Percentiles rank a stretch among this genome's conserved stretches.
These are phyloP conservation scores for Wickerhamiella infanticola DNA, from an alignment of 1,139 yeast species.

Conservation along the genomic window DNA sequence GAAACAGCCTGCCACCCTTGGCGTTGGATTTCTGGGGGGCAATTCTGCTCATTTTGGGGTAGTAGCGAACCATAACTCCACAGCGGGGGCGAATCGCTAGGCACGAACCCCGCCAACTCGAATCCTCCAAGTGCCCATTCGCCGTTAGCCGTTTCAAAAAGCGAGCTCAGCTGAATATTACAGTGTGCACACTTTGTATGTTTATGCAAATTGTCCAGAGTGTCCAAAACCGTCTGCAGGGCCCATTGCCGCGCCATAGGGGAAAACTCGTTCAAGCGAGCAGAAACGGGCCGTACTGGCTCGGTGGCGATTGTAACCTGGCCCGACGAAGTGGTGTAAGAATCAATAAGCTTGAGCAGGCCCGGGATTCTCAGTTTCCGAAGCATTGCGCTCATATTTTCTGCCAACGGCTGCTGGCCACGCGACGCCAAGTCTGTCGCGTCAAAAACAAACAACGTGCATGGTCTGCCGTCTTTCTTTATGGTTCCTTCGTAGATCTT, in stretches of 20 bases:
- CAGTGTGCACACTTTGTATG: constrained; percentile 57
- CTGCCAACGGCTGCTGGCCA: constrained; percentile 34
- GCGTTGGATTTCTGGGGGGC: constrained; percentile 49
- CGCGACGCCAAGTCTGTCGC: constrained; percentile 29
- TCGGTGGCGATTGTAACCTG: constrained; percentile 64
- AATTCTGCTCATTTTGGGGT: constrained; percentile 23
- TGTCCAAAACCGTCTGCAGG: constrained; percentile 29
- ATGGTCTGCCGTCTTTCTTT: constrained; percentile 26
- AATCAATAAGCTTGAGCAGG: constrained; percentile 50
- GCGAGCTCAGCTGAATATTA: constrained; percentile 38
- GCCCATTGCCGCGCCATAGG: constrained; percentile 40
- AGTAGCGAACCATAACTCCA: constrained; percentile 18
- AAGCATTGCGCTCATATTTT: constrained; percentile 48
- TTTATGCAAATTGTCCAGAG: constrained; percentile 45
- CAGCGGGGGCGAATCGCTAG: constrained; percentile 11
- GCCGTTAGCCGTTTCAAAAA: constrained; percentile 52
- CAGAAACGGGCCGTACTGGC: constrained; percentile 44
- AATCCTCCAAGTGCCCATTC: constrained; percentile 83
- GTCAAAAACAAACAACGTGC: constrained; percentile 51
- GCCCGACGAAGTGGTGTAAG: constrained; percentile 36
- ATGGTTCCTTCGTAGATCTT: constrained; percentile 32
- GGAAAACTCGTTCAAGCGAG: constrained; percentile 13
- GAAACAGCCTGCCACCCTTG: constrained; percentile 56
- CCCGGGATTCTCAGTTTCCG: constrained; percentile 70
- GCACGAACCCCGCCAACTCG: constrained; percentile 41